Conservation (phyloP, 139 green algal species). For the Chlamydomonas eustigma region DNA sequence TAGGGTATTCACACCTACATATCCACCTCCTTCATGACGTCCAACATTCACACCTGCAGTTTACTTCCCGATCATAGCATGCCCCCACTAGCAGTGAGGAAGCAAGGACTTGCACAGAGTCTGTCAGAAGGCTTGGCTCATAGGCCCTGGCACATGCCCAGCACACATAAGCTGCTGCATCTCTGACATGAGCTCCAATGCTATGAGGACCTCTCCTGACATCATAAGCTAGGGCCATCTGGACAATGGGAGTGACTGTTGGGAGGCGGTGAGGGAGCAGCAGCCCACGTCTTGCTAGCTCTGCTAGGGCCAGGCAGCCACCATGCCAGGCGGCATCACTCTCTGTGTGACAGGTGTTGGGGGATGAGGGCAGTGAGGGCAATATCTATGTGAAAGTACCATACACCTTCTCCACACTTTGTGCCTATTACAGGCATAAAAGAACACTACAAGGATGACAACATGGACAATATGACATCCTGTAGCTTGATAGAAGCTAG, state of each 20-base stretch:
- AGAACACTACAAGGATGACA: too few relatives aligned
- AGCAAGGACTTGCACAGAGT: slow-evolving; percentile 48
- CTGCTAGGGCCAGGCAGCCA: slow-evolving; percentile 90
- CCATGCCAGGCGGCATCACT: slow-evolving; percentile 89
- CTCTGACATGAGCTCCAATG: slow-evolving; percentile 90
- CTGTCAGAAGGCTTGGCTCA: slow-evolving; percentile 51
- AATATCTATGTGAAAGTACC: too few relatives aligned
- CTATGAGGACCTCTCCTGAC: slow-evolving; percentile 80
- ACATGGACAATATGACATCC: too few relatives aligned
- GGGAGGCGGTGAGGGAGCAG: slow-evolving; percentile 73
- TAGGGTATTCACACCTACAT: too few relatives aligned
- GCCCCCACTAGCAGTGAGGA: slow-evolving; percentile 77
- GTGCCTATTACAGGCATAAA: too few relatives aligned
- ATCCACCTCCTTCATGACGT: too few relatives aligned
- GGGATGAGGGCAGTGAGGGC: background rate
- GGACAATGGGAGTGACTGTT: slow-evolving; percentile 25
- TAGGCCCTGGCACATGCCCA: slow-evolving; percentile 90
- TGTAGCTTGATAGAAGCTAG: too few relatives aligned
- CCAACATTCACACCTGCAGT: slow-evolving; percentile 63
- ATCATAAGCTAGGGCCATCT: slow-evolving; percentile 83
- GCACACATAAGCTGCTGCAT: slow-evolving; percentile 95
- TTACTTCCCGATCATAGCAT: slow-evolving; percentile 89
- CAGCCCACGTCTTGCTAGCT: slow-evolving; percentile 87
- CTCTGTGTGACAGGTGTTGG: slow-evolving; percentile 32
- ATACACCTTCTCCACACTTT: too few relatives aligned